Conservation (phyloP, 768 basidiomycete species). For the Russula emetica region DNA sequence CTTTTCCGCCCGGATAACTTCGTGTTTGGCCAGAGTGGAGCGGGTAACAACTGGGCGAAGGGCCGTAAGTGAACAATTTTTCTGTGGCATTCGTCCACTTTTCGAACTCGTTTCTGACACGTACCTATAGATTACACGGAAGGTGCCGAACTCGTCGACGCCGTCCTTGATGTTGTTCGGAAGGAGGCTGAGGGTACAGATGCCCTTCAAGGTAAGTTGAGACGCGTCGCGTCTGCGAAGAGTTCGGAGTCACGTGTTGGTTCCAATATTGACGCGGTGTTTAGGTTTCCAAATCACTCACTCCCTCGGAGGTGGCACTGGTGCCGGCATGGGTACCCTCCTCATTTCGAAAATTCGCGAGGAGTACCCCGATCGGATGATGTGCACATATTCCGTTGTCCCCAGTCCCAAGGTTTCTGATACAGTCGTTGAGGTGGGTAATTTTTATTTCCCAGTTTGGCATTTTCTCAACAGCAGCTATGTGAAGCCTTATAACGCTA, state of each 20-base stretch:
- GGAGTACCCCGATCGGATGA: conserved; percentile 99
- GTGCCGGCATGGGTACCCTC: conserved; percentile 99
- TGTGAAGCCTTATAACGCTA: conserved; percentile 90
- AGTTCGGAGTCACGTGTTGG: conserved; percentile 25
- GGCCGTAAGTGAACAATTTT: conserved; percentile 67
- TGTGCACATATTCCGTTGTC: conserved; percentile 99
- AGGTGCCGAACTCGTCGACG: conserved; percentile 98
- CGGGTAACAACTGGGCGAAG: conserved; percentile 99
- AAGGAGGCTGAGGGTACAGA: conserved; percentile 98
- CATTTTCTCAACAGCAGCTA: background rate
- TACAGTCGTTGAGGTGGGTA: conserved; percentile 86
- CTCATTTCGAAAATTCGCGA: conserved; percentile 98
- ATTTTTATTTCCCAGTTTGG: background rate
- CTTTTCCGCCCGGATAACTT: conserved; percentile 99
- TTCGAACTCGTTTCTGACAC: conserved; percentile 14
- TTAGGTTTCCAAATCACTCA: conserved; percentile 98
- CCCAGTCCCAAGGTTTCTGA: conserved; percentile 97
- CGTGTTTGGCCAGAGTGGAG: conserved; percentile 96
- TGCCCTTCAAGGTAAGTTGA: conserved; percentile 86
- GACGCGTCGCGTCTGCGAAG: conserved; percentile 20
- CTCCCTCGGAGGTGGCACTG: conserved; percentile 98
- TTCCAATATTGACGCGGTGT: conserved; percentile 5
- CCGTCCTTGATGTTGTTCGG: conserved; percentile 95
- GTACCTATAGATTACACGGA: conserved; percentile 73
- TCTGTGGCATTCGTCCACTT: background rate